phyloP scores from a whole-genome alignment of 176 grass and related monocot species.

The Zea mays region DNA sequence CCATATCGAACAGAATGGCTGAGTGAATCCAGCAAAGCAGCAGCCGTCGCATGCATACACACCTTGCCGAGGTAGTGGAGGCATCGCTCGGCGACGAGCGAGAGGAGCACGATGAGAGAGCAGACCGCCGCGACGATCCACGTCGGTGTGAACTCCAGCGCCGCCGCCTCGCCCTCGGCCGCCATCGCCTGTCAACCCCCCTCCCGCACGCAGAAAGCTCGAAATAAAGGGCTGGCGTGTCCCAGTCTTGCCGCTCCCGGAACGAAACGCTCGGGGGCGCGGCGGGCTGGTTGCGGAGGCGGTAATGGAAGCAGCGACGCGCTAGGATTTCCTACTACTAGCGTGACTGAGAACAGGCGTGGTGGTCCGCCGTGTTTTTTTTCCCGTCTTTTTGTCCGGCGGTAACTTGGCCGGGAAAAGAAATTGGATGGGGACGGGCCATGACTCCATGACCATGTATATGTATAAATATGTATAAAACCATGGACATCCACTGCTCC shows the following conservation, averaged over 20 bases:
- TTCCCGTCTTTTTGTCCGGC: no score
- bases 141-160: slow-evolving; percentile 85
- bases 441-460: no score
- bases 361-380: no score
- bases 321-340: no score
- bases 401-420: no score
- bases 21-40: not conserved
- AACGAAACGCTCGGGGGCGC: not conserved
- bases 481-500: no score
- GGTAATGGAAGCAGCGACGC: not conserved
- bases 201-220: not conserved
- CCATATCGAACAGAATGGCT: not conserved
- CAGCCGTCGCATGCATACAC: not conserved
- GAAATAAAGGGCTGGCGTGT: not conserved
- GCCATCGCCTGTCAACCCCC: not conserved
- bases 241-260: not conserved
- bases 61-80: slow-evolving; percentile 93
- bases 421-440: no score
- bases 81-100: slow-evolving; percentile 68
- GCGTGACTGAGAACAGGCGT: no score
- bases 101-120: slow-evolving; percentile 74
- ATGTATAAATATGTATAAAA: no score
- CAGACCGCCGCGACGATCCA: slow-evolving; percentile 89
- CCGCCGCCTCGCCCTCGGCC: slow-evolving; percentile 31
- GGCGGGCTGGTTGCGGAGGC: not conserved